These are phyloP conservation scores for Thraustotheca clavata DNA, from an alignment of 352 stramenopile genomes.

Conservation along the genomic window DNA sequence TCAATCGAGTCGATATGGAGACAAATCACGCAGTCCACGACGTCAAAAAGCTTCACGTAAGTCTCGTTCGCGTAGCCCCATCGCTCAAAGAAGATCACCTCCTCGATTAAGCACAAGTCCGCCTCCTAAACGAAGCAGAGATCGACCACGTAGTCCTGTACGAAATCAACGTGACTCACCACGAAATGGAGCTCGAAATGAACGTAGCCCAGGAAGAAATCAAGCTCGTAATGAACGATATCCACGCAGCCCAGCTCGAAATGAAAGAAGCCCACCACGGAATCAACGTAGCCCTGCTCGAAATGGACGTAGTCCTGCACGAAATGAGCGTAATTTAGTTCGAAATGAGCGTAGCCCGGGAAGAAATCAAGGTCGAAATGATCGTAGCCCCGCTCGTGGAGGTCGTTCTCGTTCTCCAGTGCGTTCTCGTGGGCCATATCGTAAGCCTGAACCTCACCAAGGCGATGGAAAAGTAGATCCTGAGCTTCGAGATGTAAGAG, in stretches of 20 bases:
- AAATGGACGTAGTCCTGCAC: too few species aligned
- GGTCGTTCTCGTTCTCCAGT: neutral
- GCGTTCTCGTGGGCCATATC: neutral
- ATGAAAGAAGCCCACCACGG: too few species aligned
- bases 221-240: too few species aligned
- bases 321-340: neutral
- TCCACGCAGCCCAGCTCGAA: too few species aligned
- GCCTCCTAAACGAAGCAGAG: too few species aligned
- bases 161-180: too few species aligned
- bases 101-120: too few species aligned
- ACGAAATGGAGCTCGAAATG: too few species aligned
- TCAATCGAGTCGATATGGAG: neutral
- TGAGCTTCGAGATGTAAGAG: slow-evolving; percentile 2
- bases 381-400: too few species aligned
- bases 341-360: slow-evolving; percentile 5
- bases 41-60: neutral
- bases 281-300: neutral
- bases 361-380: neutral
- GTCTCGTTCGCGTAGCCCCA: slow-evolving; percentile 2
- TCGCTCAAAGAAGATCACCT: too few species aligned
- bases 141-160: too few species aligned
- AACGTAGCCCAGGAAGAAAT: too few species aligned
- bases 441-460: slow-evolving; percentile 13
- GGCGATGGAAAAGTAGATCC: slow-evolving; percentile 17
- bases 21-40: neutral